Evolutionary conservation across 139 green algal species (phyloP), one percentile per base, ranked within the genome.

Genomic region (Tetradesmus lagerheimii): DNA sequence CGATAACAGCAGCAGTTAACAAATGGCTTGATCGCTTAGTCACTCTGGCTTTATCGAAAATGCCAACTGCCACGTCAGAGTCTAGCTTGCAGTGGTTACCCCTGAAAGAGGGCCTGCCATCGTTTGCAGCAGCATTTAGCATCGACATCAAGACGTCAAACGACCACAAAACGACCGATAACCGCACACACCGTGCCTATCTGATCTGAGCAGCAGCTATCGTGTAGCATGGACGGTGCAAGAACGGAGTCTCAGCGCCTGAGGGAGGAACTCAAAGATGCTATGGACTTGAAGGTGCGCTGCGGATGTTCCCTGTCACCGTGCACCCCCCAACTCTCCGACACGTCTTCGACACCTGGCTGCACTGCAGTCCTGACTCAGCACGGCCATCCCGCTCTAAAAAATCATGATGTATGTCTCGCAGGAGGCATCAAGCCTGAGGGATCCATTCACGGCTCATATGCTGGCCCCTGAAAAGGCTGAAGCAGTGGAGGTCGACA

Each of bases 391-490:
- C 57, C 16, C 57, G 5, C 57, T 20, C 47, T 20, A 62, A 62
- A 23, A n/a, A n/a, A n/a, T n/a, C n/a, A n/a, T n/a, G n/a, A n/a
- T 16, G 5, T 20, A 71, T 14, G 50, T 25, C 35, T 15, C 35
- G 79, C 79, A 85, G 79, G 79, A 85, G 41, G 79, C 79, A 85
- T 47, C 79, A 41, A 67, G 57, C 57, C 57, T 71, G 12, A 71
- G 31, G 57, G 57, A 71, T 71, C 57, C 57, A 2, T 71, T 71
- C 57, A 71, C 23, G 57, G 57, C 79, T 16, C 79, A 85, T 25
- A 50, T 85, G 9, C 39, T 38, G 34, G 41, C 79, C 31, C 41
- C 39, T 66, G 79, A 85, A 4, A 85, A 85, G 41, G 79, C 15
- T 6, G 79, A 85, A 29, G 41, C 35, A 25, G 41, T 47, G 37